Evolutionary conservation across 345 rosid genomes (phyloP).

Genomic region (Raphanus raphanistrum): DNA sequence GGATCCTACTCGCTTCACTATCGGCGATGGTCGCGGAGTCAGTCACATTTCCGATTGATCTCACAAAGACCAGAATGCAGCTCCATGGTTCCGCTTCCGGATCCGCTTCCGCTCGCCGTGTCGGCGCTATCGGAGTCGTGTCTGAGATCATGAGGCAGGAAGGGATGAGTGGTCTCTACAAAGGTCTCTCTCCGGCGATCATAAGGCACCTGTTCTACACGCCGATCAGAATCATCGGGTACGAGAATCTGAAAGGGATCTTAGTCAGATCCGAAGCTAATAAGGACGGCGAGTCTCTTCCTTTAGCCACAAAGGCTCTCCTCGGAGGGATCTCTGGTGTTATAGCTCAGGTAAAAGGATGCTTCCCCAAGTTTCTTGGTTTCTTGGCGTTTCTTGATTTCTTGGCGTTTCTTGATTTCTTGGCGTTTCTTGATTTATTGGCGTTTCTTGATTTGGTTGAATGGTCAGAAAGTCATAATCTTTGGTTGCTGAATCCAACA

Average conservation of each 20-base stretch:
- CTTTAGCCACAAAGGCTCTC: slow-evolving; percentile 61
- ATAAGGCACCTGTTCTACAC: slow-evolving; percentile 77
- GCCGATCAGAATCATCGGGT: slow-evolving; percentile 77
- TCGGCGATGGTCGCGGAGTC: slow-evolving; percentile 88
- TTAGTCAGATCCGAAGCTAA: slow-evolving; percentile 24
- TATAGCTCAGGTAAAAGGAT: slow-evolving; percentile 66
- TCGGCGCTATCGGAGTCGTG: slow-evolving; percentile 41
- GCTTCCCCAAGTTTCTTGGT: neutral
- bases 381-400: too few relatives aligned
- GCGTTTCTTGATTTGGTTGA: neutral
- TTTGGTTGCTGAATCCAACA: neutral
- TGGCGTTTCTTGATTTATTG: too few relatives aligned
- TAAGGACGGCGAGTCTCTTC: slow-evolving; percentile 46
- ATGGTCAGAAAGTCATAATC: neutral
- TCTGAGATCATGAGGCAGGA: slow-evolving; percentile 53
- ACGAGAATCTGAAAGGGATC: slow-evolving; percentile 67
- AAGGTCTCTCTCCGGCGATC: slow-evolving; percentile 76
- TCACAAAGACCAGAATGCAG: slow-evolving; percentile 85
- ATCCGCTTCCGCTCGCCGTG: slow-evolving; percentile 14
- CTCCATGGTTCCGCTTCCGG: slow-evolving; percentile 51
- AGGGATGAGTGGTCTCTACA: slow-evolving; percentile 60
- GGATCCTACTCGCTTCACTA: slow-evolving; percentile 60
- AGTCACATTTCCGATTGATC: slow-evolving; percentile 79
- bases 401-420: too few relatives aligned
- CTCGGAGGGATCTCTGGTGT: slow-evolving; percentile 81